Evolutionary conservation across 169 alveolate genomes (phyloP).

Genomic region (Plasmodium malariae): DNA sequence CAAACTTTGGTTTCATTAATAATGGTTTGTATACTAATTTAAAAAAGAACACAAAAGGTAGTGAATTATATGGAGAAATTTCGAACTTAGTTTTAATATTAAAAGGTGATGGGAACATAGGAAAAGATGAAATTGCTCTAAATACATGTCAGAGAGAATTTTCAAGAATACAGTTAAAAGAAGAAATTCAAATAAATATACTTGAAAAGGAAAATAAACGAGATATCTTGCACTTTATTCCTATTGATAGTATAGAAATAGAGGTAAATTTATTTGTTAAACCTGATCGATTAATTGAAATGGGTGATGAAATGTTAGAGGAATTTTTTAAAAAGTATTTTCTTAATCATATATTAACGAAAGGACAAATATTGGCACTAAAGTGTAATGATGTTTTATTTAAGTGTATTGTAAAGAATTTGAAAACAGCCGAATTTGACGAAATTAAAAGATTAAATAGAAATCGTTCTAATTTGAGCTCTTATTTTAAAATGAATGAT

Average conservation of each 20-base stretch:
- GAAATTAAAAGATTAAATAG: slow-evolving; percentile 38
- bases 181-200: slow-evolving; percentile 63
- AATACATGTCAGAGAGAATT: slow-evolving; percentile 81
- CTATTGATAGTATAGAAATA: slow-evolving; percentile 77
- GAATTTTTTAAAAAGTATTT: slow-evolving; percentile 62
- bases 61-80: slow-evolving; percentile 55
- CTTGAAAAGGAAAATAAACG: slow-evolving; percentile 72
- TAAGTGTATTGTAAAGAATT: slow-evolving; percentile 73
- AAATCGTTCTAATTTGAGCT: not conserved
- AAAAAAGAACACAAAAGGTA: slow-evolving; percentile 43
- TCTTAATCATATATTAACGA: slow-evolving; percentile 75
- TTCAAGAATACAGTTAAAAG: slow-evolving; percentile 78
- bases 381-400: slow-evolving; percentile 77
- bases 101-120: slow-evolving; percentile 77
- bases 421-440: slow-evolving; percentile 67
- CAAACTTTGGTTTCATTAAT: slow-evolving; percentile 78
- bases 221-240: slow-evolving; percentile 73
- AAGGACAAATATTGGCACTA: slow-evolving; percentile 79
- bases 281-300: slow-evolving; percentile 74
- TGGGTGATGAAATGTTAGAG: slow-evolving; percentile 69
- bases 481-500: slow-evolving; percentile 37
- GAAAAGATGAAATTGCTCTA: slow-evolving; percentile 79
- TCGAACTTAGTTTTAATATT: slow-evolving; percentile 77
- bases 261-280: slow-evolving; percentile 79
- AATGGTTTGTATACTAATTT: slow-evolving; percentile 53